These are phyloP conservation scores for Parastagonospora avenae DNA, from an alignment of 2,329 filamentous ascomycete species.

Conservation along the genomic window DNA sequence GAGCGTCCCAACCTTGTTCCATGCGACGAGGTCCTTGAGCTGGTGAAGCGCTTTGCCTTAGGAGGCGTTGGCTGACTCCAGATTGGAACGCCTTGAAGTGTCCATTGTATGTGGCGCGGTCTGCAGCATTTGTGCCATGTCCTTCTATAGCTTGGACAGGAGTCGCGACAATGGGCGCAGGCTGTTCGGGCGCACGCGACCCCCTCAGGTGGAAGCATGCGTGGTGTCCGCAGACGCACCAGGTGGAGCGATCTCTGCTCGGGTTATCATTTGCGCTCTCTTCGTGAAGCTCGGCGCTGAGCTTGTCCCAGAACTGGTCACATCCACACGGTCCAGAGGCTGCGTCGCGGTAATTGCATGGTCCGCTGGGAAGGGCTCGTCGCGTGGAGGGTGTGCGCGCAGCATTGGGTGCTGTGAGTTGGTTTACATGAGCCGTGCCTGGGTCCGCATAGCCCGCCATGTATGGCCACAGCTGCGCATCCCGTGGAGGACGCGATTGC, in stretches of 20 bases:
- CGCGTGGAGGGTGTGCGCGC: conserved; percentile 24
- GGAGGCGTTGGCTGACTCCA: conserved; percentile 16
- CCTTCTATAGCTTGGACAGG: conserved; percentile 7
- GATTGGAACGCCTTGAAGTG: conserved; percentile 15
- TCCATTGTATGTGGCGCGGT: conserved; percentile 9
- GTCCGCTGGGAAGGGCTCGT: conserved; percentile 54
- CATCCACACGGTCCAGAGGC: conserved; percentile 58
- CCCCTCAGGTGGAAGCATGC: conserved; percentile 58
- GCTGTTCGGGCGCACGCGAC: conserved; percentile 23
- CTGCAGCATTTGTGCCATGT: conserved; percentile 2
- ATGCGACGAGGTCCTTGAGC: conserved; percentile 24
- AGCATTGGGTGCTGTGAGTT: conserved; percentile 17
- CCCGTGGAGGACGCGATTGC: conserved; percentile 33
- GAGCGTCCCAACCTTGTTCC: conserved; percentile 25
- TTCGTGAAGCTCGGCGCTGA: conserved; percentile 40
- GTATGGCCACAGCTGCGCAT: conserved; percentile 39
- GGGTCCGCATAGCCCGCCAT: conserved; percentile 43
- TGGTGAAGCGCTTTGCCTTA: conserved; percentile 20
- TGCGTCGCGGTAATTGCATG: conserved; percentile 59
- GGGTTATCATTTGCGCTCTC: conserved; percentile 30
- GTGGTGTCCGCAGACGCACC: conserved; percentile 63
- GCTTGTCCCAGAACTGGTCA: conserved; percentile 56
- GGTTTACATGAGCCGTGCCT: conserved; percentile 25
- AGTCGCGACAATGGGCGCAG: conserved; percentile 11
- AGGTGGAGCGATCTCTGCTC: conserved; percentile 43